Percentiles rank a stretch among this genome's conserved stretches.
phyloP scores from a whole-genome alignment of 2,329 filamentous ascomycete genomes.

The Amauroascus verrucosus region DNA sequence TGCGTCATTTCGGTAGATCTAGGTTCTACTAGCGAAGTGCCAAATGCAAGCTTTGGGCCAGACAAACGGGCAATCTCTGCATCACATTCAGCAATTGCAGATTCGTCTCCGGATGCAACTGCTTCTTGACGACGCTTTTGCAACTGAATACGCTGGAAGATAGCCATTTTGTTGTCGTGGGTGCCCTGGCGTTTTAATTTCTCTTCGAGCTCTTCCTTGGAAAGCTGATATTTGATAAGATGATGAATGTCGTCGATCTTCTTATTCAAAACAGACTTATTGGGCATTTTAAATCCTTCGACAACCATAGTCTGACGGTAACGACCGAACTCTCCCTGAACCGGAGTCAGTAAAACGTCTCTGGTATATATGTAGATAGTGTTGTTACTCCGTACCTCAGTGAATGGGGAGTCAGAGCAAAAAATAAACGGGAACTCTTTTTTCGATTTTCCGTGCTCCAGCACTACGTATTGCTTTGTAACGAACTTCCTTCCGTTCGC shows the following conservation, averaged over 20 bases:
- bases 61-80: conserved; percentile 39
- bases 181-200: conserved; percentile 63
- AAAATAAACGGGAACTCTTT: conserved; percentile 83
- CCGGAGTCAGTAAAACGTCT: neutral
- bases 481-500: conserved; percentile 64
- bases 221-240: conserved; percentile 71
- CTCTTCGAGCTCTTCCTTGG: conserved; percentile 67
- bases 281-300: conserved; percentile 63
- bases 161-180: conserved; percentile 55
- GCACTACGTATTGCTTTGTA: conserved; percentile 74
- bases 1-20: conserved; percentile 49
- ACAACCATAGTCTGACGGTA: conserved; percentile 65
- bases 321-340: conserved; percentile 64
- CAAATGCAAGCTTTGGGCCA: conserved; percentile 60
- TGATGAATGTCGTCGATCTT: conserved; percentile 75
- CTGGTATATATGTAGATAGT: neutral
- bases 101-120: conserved; percentile 52
- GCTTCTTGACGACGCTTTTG: conserved; percentile 58
- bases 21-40: conserved; percentile 53
- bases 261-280: conserved; percentile 54
- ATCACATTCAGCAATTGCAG: conserved; percentile 41
- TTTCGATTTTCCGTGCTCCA: conserved; percentile 71
- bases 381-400: conserved; percentile 50
- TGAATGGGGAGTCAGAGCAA: conserved; percentile 75
- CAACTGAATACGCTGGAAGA: conserved; percentile 58